These are phyloP conservation scores for Leucocoprinus leucothites DNA, from an alignment of 768 basidiomycete species.

Conservation along the genomic window DNA sequence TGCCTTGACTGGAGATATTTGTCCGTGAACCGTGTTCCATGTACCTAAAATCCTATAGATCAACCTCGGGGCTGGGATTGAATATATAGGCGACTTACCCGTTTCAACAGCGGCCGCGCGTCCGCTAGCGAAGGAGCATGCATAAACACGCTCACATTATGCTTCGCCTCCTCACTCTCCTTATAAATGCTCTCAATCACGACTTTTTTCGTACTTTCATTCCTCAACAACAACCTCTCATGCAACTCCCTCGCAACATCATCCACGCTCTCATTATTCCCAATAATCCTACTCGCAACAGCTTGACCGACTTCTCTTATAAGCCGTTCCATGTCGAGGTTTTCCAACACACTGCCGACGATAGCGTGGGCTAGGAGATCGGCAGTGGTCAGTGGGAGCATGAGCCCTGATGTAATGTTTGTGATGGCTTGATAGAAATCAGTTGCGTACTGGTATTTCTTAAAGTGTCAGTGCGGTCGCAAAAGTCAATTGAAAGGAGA, in stretches of 20 bases:
- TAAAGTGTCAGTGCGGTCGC: background rate
- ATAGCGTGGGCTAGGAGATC: slow-evolving; percentile 94
- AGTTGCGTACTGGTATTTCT: slow-evolving; percentile 65
- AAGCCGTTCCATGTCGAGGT: slow-evolving; percentile 96
- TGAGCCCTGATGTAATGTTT: slow-evolving; percentile 89
- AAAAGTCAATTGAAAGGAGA: too few relatives aligned
- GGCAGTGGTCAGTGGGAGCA: slow-evolving; percentile 95
- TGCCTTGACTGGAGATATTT: slow-evolving; percentile 84
- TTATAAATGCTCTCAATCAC: slow-evolving; percentile 96
- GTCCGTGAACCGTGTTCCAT: slow-evolving; percentile 95
- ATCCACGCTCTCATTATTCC: slow-evolving; percentile 93
- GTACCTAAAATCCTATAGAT: slow-evolving; percentile 52
- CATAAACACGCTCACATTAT: slow-evolving; percentile 87
- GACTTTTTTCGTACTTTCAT: slow-evolving; percentile 96
- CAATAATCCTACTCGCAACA: slow-evolving; percentile 88
- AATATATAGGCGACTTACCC: slow-evolving; percentile 44
- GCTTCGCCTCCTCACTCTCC: slow-evolving; percentile 81
- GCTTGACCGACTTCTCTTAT: slow-evolving; percentile 93
- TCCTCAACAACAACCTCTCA: slow-evolving; percentile 83
- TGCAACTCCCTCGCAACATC: slow-evolving; percentile 95
- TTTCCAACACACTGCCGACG: slow-evolving; percentile 94
- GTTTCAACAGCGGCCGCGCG: slow-evolving; percentile 75
- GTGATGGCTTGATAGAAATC: slow-evolving; percentile 95
- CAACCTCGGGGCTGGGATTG: background rate
- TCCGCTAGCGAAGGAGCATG: slow-evolving; percentile 66